Evolutionary conservation across 116 monocot genomes (phyloP), one percentile per base, ranked within the genome.

Genomic region (Phalaenopsis hybrid): DNA sequence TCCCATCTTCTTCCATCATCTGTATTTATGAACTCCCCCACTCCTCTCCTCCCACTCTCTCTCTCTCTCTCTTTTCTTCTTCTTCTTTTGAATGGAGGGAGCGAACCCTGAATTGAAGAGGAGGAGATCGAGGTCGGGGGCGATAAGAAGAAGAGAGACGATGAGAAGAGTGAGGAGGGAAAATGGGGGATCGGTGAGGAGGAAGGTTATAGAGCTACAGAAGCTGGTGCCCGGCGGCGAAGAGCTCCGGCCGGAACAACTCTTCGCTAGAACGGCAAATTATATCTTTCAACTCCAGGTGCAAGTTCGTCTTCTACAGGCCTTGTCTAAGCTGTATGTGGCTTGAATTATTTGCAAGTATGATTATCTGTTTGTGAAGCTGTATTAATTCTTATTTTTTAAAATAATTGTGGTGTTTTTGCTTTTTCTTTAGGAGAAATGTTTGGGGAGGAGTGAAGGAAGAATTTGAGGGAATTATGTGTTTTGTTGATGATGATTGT

Each of bases 181-280:
- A 13, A 5, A 6, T 20, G 23, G 28, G 9, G 0, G 67, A 52
- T n/a, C 49, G 49, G 57, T 76, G 4, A 10, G 84, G 37, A 78
- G 75, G 79, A 91, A 87, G 87, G 83, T 93, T 78, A 79, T 85
- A 75, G 94, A 94, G 89, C 89, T 94, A 0, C 89, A 78, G 84
- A 82, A 81, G 80, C 84, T 94, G 18, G 91, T 94, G n/a, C 91
- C 94, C 4, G 94, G 91, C 11, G 91, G 91, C 1, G 72, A 80
- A 74, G 86, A 82, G 13, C 67, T 91, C 46, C 85, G 78, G 8
- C 82, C 86, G 1, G 88, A 91, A n/a, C 85, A 84, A 80, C 91
- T 94, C 25, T 81, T 91, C 58, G 12, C 79, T 59, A 79, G 72
- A 72, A 88, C 94, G 0, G 89, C 94, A 33, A 84, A 83, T 57